Base-by-base conservation (phyloP, 1,284 basidiomycete species). In the Ceratobasidium sp. region DNA sequence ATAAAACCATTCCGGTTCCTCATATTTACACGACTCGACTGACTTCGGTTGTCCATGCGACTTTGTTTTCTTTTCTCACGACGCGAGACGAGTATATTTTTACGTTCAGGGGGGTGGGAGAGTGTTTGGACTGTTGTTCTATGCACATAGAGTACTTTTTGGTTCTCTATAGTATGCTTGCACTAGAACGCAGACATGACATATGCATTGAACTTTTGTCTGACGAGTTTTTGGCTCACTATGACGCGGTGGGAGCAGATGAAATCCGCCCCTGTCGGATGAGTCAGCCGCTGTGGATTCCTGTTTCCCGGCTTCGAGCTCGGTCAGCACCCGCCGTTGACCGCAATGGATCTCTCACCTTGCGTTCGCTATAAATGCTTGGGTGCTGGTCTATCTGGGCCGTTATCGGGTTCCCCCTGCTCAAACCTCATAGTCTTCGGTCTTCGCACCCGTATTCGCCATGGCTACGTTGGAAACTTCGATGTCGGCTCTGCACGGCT, bases 401-500 rank as follows among this genome's bases (percentile, higher is more conserved):
- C 41, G 11, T 9, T 16, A 43, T n/a, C n/a, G 16, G 41, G 9
- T 43, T 43, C 11, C 16, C 41, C 2, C 41, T 43, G 7, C 41
- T 13, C 41, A 13, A 43, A 16, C 41, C 41, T 43, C 48, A n/a
- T n/a, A n/a, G n/a, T n/a, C n/a, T n/a, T n/a, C n/a, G n/a, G n/a
- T n/a, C n/a, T n/a, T 6, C 48, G 48, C 16, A 19, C 48, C 48
- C n/a, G n/a, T n/a, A 7, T 4, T 34, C 54, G n/a, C 13, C 16
- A 66, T 66, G 64, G 48, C 46, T 14, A 69, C 43, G 66, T 58
- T 58, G 24, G 66, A 69, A 27, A n/a, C 37, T 9, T 51, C 66
- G 2, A 69, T 54, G 39, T 58, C 66, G 0, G 77, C 78, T 37
- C 56, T 84, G 2, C 83, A 83, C 34, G 84, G 85, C 37, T 86